Percentiles rank a stretch among this genome's conserved stretches.
phyloP scores from a whole-genome alignment of 2,329 filamentous ascomycete genomes.

The Ceratocystis smalleyi region DNA sequence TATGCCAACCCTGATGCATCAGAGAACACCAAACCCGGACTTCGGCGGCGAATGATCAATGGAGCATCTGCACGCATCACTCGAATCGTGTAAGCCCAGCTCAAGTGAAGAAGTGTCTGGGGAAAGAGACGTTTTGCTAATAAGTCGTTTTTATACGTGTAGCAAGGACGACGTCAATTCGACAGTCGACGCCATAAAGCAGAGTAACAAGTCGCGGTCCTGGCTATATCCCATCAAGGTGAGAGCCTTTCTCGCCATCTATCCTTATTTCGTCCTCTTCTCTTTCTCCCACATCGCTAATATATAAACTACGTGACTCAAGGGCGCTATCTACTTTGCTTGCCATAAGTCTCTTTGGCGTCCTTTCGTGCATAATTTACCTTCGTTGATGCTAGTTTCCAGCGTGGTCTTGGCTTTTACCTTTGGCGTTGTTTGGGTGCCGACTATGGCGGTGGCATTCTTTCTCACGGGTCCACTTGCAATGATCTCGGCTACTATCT shows the following conservation, averaged over 20 bases:
- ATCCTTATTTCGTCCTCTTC: too few species aligned
- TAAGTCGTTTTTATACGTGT: neutral
- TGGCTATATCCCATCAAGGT: constrained; percentile 65
- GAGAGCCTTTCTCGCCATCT: constrained; percentile 6
- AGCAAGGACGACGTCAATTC: constrained; percentile 11
- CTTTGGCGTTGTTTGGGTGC: constrained; percentile 77
- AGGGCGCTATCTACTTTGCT: constrained; percentile 46
- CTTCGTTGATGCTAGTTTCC: constrained; percentile 53
- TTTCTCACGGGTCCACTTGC: constrained; percentile 75
- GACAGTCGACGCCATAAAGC: constrained; percentile 2
- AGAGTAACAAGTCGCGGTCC: constrained; percentile 2
- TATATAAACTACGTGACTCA: constrained; percentile 7
- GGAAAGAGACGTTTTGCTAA: neutral
- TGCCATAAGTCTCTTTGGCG: constrained; percentile 42
- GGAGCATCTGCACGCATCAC: neutral
- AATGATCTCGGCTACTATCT: constrained; percentile 53
- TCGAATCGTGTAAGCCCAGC: constrained; percentile 11
- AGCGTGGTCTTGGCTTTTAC: constrained; percentile 58
- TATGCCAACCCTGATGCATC: neutral
- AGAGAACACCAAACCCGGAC: constrained; percentile 29
- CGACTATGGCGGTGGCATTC: constrained; percentile 67
- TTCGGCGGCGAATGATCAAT: constrained; percentile 34
- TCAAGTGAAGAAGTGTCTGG: neutral
- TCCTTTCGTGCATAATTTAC: constrained; percentile 39
- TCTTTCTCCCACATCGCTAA: neutral